Evolutionary conservation across 2,329 filamentous ascomycete genomes (phyloP).

Genomic region (Diaporthe eres): DNA sequence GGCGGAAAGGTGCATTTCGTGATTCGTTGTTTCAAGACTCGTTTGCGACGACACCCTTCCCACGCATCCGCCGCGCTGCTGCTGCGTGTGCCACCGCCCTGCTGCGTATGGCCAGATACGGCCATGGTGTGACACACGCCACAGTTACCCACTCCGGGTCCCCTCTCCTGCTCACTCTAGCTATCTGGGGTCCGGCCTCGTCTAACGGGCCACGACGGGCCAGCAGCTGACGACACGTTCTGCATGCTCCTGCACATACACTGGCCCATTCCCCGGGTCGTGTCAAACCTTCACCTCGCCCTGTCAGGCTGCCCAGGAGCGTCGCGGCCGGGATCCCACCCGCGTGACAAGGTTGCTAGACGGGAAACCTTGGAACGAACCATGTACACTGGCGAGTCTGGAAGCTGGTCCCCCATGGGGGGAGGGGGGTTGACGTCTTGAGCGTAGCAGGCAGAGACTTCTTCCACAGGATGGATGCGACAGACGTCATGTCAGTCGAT

Average conservation of each 20-base stretch:
- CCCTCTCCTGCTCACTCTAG: not conserved
- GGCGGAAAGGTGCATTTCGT: conserved; percentile 28
- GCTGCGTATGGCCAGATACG: not conserved
- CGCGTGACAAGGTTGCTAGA: not conserved
- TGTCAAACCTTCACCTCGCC: conserved; percentile 15
- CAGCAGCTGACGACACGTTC: not conserved
- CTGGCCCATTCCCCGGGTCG: conserved; percentile 10
- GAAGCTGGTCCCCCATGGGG: not conserved
- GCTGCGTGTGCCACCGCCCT: not conserved
- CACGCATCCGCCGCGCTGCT: conserved; percentile 4
- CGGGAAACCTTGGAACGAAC: conserved; percentile 1
- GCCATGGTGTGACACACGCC: conserved; percentile 26
- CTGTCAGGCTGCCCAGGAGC: conserved; percentile 13
- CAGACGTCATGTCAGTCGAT: conserved; percentile 21
- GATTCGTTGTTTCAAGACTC: conserved; percentile 40
- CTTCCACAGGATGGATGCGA: not conserved
- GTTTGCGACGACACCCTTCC: conserved; percentile 14
- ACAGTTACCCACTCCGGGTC: not conserved
- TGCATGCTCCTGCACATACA: not conserved
- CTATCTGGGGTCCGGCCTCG: not conserved
- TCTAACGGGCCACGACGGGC: not conserved
- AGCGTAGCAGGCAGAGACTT: not conserved
- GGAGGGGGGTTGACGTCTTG: not conserved
- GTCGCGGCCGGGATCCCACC: conserved; percentile 2
- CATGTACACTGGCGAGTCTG: not conserved